Percentiles rank a stretch among this genome's conserved stretches.
Conservation (phyloP, 1,139 yeast species). For the Chernovozyma aurita region DNA sequence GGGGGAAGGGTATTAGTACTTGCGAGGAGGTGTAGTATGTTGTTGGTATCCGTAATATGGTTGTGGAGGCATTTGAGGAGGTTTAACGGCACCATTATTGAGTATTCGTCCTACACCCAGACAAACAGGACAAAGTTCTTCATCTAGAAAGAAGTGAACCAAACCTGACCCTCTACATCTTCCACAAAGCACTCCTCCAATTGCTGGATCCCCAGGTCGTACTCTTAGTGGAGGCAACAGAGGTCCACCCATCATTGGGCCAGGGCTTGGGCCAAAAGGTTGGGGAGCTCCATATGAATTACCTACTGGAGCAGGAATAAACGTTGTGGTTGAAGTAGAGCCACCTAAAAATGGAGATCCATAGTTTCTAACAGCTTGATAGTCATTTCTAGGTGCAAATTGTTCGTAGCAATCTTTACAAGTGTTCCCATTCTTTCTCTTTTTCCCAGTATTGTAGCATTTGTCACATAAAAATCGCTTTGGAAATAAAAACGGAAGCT, state of each 20-base stretch:
- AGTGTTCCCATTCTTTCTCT: conserved; percentile 55
- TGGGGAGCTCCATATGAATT: not conserved
- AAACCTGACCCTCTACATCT: conserved; percentile 71
- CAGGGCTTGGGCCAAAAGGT: conserved; percentile 4
- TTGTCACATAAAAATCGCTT: conserved; percentile 55
- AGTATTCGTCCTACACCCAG: conserved; percentile 60
- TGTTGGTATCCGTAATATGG: conserved; percentile 1
- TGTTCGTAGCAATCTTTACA: conserved; percentile 71
- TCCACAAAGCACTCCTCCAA: conserved; percentile 80
- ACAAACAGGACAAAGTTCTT: conserved; percentile 57
- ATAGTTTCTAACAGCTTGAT: conserved; percentile 7
- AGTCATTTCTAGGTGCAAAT: conserved; percentile 47
- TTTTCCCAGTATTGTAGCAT: conserved; percentile 74
- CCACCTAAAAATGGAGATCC: conserved; percentile 13
- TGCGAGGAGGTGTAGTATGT: not conserved
- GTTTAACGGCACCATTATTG: conserved; percentile 8
- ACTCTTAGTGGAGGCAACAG: conserved; percentile 34
- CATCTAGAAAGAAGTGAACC: conserved; percentile 48
- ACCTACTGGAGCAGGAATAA: conserved; percentile 3
- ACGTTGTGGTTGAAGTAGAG: conserved; percentile 13
- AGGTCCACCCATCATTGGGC: conserved; percentile 5
- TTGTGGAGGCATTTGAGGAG: conserved; percentile 1
- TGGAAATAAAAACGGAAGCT: conserved; percentile 53
- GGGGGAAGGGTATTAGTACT: not conserved
- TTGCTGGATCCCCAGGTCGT: conserved; percentile 76